Base-by-base conservation (phyloP, 2,329 filamentous ascomycete species). In the Triangularia verruculosa region DNA sequence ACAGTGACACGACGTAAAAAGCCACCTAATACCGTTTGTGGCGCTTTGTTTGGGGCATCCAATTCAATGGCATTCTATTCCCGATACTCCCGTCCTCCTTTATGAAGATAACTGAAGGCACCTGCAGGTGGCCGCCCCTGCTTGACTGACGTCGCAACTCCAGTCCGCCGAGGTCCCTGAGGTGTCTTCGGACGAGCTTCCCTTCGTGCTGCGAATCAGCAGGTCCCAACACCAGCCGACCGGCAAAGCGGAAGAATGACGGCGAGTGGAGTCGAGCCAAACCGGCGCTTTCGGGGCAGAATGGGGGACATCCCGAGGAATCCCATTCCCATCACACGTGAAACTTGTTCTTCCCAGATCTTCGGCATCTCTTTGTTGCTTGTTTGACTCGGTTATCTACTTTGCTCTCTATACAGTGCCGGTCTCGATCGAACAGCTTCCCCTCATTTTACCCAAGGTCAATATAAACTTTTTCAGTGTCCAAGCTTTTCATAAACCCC, bases 161-260 rank as follows among this genome's bases (percentile, higher is more conserved):
- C 51, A 27, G 51, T 54, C 62, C 67, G 15, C 68, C 68, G 67
- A 69, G 66, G 67, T 64, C 51, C 57, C 57, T 27, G 22, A 27
- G 22, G n/a, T 52, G 7, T 12, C 47, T 62, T 64, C 61, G 61
- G 61, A 60, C 61, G 61, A 61, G 59, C 57, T 64, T 60, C 54
- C 47, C 22, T 54, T 62, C 27, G 54, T 34, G 30, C 66, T 52
- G 61, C 63, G 34, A 67, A 68, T 62, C 66, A 67, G 54, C 39
- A 55, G 60, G 59, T 60, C 60, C 61, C 25, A 54, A 34, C 30
- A 47, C 56, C 39, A 61, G 67, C 66, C 62, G 65, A 63, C 61
- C 69, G 68, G 68, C 62, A 68, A 64, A 62, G 62, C 69, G 69
- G 69, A 63, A 70, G 69, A 70, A 70, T 67, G 65, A 66, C 61